phyloP scores from a whole-genome alignment of 345 rosid genomes.

The Populus deltoides region DNA sequence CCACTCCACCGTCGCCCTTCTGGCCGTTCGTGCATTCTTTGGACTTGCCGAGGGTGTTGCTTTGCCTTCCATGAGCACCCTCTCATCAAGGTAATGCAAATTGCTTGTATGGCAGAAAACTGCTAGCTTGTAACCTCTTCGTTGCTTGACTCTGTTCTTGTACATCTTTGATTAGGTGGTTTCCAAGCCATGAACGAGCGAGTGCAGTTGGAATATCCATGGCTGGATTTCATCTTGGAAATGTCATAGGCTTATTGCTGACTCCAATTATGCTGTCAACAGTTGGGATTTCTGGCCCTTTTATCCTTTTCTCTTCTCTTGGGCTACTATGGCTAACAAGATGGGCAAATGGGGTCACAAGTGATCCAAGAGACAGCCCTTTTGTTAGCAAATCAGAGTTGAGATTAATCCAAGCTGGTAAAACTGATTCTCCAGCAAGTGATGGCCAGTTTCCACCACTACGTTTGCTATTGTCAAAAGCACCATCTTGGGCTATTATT shows the following conservation, averaged over 20 bases:
- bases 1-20: slow-evolving; percentile 67
- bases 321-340: slow-evolving; percentile 68
- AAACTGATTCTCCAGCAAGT: slow-evolving; percentile 31
- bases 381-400: slow-evolving; percentile 58
- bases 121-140: background rate
- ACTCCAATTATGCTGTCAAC: slow-evolving; percentile 79
- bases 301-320: slow-evolving; percentile 66
- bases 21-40: slow-evolving; percentile 74
- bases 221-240: slow-evolving; percentile 98
- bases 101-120: background rate
- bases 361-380: slow-evolving; percentile 65
- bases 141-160: background rate
- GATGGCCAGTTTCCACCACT: slow-evolving; percentile 48
- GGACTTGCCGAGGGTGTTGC: slow-evolving; percentile 97
- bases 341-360: slow-evolving; percentile 60
- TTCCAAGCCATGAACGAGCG: slow-evolving; percentile 76
- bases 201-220: slow-evolving; percentile 87
- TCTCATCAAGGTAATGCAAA: slow-evolving; percentile 61
- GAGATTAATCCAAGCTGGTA: slow-evolving; percentile 67
- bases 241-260: slow-evolving; percentile 69
- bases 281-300: slow-evolving; percentile 71
- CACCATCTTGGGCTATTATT: slow-evolving; percentile 87
- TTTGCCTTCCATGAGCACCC: slow-evolving; percentile 79
- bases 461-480: slow-evolving; percentile 54
- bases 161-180: slow-evolving; percentile 52